phyloP scores from a whole-genome alignment of 1,284 basidiomycete genomes.

The Leccinum variabile region DNA sequence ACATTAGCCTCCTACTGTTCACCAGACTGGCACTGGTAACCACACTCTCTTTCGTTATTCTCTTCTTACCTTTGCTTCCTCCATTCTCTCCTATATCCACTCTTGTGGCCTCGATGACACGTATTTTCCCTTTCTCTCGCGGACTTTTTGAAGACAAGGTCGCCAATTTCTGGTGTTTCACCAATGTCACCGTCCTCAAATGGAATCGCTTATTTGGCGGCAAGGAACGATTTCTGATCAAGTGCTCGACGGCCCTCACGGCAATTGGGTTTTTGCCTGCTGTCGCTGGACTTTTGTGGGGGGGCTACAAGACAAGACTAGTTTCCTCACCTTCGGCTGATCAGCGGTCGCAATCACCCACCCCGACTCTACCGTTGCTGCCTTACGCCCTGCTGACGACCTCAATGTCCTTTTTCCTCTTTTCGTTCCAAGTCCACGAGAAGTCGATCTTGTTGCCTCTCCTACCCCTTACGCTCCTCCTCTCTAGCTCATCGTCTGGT shows the following conservation, averaged over 20 bases:
- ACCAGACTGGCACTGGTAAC: slow-evolving; percentile 65
- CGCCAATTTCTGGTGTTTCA: slow-evolving; percentile 93
- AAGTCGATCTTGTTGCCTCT: slow-evolving; percentile 90
- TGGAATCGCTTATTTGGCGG: slow-evolving; percentile 62
- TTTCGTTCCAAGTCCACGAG: slow-evolving; percentile 95
- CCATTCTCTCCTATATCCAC: slow-evolving; percentile 36
- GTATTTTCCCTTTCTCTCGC: slow-evolving; percentile 89
- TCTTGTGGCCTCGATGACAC: slow-evolving; percentile 65
- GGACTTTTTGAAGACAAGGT: slow-evolving; percentile 97
- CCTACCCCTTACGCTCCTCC: slow-evolving; percentile 78
- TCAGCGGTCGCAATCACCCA: slow-evolving; percentile 23
- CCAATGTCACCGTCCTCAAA: slow-evolving; percentile 79
- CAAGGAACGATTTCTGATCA: slow-evolving; percentile 47
- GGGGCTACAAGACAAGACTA: slow-evolving; percentile 43
- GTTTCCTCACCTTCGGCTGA: slow-evolving; percentile 11
- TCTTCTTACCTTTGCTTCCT: slow-evolving; percentile 53
- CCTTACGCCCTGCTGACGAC: slow-evolving; percentile 72
- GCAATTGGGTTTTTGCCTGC: slow-evolving; percentile 66
- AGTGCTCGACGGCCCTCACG: slow-evolving; percentile 58
- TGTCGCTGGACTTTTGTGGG: slow-evolving; percentile 53
- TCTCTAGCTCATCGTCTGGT: slow-evolving; percentile 61
- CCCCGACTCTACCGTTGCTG: slow-evolving; percentile 60
- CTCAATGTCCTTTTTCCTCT: slow-evolving; percentile 89
- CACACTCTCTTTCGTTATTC: slow-evolving; percentile 56
- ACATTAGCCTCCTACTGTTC: slow-evolving; percentile 59